Evolutionary conservation across 192 early-diverging fungal species (phyloP).

Genomic region (Chytriomyces hyalinus): DNA sequence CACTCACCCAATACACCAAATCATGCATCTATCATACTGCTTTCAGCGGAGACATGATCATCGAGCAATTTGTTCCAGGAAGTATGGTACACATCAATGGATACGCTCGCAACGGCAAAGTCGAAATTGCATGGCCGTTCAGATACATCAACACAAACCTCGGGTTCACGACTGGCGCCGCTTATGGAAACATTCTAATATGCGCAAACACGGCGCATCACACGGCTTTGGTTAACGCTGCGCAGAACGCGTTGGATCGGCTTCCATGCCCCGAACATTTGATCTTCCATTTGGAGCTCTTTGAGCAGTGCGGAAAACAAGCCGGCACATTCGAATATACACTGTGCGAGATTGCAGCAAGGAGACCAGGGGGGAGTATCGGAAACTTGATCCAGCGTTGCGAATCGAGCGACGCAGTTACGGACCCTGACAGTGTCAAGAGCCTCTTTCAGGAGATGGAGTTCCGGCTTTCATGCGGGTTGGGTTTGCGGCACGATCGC

Average conservation of each 20-base stretch:
- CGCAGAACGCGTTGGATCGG: constrained; percentile 34
- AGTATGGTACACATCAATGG: constrained; percentile 56
- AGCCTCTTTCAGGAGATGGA: constrained; percentile 45
- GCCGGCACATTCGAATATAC: constrained; percentile 14
- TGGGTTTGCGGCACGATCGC: constrained; percentile 35
- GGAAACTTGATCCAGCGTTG: constrained; percentile 39
- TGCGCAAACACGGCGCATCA: constrained; percentile 30
- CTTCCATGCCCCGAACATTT: constrained; percentile 39
- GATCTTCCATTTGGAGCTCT: constrained; percentile 55
- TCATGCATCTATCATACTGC: background rate
- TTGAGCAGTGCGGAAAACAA: constrained; percentile 27
- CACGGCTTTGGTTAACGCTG: constrained; percentile 28
- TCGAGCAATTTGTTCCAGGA: constrained; percentile 42
- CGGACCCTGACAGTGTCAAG: background rate
- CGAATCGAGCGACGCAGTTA: constrained; percentile 19
- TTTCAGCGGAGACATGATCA: constrained; percentile 44
- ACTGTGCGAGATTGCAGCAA: constrained; percentile 55
- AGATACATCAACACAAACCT: constrained; percentile 50
- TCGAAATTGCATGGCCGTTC: constrained; percentile 51
- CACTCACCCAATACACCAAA: background rate
- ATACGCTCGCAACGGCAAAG: constrained; percentile 36
- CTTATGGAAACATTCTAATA: constrained; percentile 57
- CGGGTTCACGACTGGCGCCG: constrained; percentile 46
- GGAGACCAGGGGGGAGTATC: constrained; percentile 49
- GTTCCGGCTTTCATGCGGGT: constrained; percentile 39